These are phyloP conservation scores for Exophiala spinifera DNA, from an alignment of 2,329 filamentous ascomycete genomes.

Conservation along the genomic window DNA sequence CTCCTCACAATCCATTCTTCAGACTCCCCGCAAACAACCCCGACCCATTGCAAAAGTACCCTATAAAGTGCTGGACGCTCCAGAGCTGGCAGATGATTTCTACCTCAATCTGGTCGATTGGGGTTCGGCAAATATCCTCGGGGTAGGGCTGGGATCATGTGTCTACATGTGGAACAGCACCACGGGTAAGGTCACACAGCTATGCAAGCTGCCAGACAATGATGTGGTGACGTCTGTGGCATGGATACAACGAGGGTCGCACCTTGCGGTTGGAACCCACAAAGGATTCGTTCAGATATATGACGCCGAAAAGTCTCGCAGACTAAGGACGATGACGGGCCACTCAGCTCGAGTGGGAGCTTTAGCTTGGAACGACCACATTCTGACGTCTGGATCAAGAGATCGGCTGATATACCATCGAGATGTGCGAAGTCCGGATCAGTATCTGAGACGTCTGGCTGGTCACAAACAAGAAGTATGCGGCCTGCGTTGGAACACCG, in stretches of 20 bases:
- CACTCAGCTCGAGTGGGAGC: constrained; percentile 91
- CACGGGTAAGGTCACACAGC: constrained; percentile 83
- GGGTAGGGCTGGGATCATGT: constrained; percentile 85
- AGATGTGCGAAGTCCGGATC: constrained; percentile 87
- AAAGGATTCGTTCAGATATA: constrained; percentile 96
- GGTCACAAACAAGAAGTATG: constrained; percentile 99
- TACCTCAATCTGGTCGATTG: constrained; percentile 97
- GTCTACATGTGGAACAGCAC: constrained; percentile 99
- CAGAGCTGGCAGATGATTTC: constrained; percentile 94
- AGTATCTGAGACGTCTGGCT: constrained; percentile 80
- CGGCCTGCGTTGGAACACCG: constrained; percentile 93
- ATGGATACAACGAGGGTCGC: constrained; percentile 96
- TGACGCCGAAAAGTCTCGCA: constrained; percentile 83
- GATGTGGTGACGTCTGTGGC: constrained; percentile 95
- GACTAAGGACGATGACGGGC: constrained; percentile 92
- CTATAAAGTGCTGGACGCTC: constrained; percentile 95
- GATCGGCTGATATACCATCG: constrained; percentile 93
- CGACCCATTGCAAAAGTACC: constrained; percentile 92
- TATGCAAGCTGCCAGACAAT: constrained; percentile 80
- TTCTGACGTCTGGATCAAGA: constrained; percentile 89
- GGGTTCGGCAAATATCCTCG: constrained; percentile 91
- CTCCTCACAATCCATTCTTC: constrained; percentile 86
- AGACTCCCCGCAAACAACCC: constrained; percentile 84
- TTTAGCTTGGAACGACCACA: constrained; percentile 96
- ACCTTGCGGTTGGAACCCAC: constrained; percentile 90